Evolutionary conservation across 306 rosid genomes (phyloP).

Genomic region (Prosopis cineraria): DNA sequence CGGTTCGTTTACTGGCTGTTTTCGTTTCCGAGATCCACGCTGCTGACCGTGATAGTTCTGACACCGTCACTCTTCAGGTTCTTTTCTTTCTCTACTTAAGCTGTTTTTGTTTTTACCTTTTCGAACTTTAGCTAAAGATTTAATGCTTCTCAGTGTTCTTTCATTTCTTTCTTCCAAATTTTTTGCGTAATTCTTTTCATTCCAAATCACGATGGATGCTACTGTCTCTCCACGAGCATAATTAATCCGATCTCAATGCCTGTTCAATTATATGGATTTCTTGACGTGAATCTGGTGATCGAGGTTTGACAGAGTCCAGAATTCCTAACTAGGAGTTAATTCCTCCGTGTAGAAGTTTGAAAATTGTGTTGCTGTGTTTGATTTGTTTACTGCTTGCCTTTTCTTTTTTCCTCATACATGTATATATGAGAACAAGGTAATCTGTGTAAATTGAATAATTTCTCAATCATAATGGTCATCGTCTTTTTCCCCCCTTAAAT

Average conservation of each 20-base stretch:
- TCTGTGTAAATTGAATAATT: neutral
- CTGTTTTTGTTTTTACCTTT: neutral
- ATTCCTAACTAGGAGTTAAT: neutral
- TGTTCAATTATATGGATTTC: constrained; percentile 27
- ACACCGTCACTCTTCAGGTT: constrained; percentile 31
- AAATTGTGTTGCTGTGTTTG: constrained; percentile 10
- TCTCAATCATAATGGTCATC: constrained; percentile 10
- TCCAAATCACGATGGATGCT: constrained; percentile 35
- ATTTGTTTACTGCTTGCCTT: constrained; percentile 13
- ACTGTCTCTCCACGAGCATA: constrained; percentile 12
- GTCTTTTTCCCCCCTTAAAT: neutral
- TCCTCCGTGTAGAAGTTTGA: constrained; percentile 15
- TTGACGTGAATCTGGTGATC: constrained; percentile 16
- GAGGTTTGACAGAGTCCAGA: constrained; percentile 2
- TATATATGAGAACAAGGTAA: neutral
- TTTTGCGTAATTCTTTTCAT: neutral
- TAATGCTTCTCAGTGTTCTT: constrained; percentile 7
- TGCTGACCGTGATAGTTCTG: constrained; percentile 22
- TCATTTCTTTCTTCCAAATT: neutral
- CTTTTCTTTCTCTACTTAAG: neutral
- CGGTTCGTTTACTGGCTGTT: neutral
- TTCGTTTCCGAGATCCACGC: constrained; percentile 35
- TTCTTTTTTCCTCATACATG: neutral
- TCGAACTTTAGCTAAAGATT: neutral
- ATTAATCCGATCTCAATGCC: constrained; percentile 40